A percentile compares a stretch with the other conserved stretches of the same genome.
These are phyloP conservation scores for Darksidea phi DNA, from an alignment of 495 filamentous ascomycete genomes.

Conservation along the genomic window DNA sequence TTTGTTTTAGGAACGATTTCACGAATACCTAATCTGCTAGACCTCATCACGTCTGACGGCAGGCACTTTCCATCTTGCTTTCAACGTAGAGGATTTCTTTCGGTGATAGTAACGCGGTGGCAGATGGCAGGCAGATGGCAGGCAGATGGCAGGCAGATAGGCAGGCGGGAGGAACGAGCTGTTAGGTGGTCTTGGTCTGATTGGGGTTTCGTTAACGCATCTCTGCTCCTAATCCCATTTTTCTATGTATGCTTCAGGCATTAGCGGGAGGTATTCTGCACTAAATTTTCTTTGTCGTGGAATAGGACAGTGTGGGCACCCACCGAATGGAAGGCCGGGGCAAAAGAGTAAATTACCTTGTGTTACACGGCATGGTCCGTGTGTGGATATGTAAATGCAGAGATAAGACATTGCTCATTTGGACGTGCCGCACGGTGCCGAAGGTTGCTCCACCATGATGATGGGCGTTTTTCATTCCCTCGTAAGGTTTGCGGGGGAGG, in stretches of 20 bases:
- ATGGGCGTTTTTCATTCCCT: too few species aligned
- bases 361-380: background rate
- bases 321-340: background rate
- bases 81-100: background rate
- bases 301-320: background rate
- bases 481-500: too few species aligned
- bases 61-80: background rate
- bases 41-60: background rate
- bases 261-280: background rate
- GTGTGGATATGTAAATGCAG: too few species aligned
- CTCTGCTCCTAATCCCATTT: background rate
- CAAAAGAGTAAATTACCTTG: background rate
- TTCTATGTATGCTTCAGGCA: background rate
- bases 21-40: background rate
- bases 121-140: background rate
- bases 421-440: too few species aligned
- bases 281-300: background rate
- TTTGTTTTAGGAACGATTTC: slow-evolving; percentile 2
- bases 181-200: background rate
- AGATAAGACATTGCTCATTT: too few species aligned
- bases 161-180: background rate
- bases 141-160: background rate
- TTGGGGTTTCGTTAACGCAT: background rate
- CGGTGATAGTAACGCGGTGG: background rate
- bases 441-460: too few species aligned